Evolutionary conservation across 345 rosid genomes (phyloP).

Genomic region (Adansonia digitata): DNA sequence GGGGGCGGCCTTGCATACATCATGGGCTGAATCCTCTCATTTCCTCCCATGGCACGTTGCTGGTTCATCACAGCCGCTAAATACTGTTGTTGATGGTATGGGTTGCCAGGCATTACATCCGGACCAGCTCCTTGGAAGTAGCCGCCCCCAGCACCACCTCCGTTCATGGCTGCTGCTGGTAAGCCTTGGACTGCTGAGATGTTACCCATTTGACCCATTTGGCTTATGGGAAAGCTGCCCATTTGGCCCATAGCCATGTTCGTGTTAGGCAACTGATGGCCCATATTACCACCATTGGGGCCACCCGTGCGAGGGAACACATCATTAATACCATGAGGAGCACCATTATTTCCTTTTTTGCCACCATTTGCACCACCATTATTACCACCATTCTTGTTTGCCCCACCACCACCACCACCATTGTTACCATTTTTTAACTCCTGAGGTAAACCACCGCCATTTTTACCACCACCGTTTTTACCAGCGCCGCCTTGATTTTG

Average conservation of each 20-base stretch:
- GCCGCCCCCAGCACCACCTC: slow-evolving; percentile 40
- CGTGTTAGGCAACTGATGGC: slow-evolving; percentile 25
- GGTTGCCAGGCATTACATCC: slow-evolving; percentile 65
- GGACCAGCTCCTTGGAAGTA: slow-evolving; percentile 67
- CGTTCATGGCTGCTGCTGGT: slow-evolving; percentile 51
- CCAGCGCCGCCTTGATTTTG: slow-evolving; percentile 45
- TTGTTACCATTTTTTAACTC: slow-evolving; percentile 16
- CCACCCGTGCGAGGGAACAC: slow-evolving; percentile 44
- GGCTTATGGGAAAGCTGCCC: slow-evolving; percentile 37
- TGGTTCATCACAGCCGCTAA: slow-evolving; percentile 82
- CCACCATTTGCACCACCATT: slow-evolving; percentile 37
- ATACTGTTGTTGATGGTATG: slow-evolving; percentile 55
- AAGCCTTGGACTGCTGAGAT: slow-evolving; percentile 75
- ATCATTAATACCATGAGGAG: slow-evolving; percentile 30
- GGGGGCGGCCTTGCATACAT: slow-evolving; percentile 88
- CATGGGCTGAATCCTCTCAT: slow-evolving; percentile 86
- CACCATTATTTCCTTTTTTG: slow-evolving; percentile 43
- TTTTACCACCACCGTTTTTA: slow-evolving; percentile 42
- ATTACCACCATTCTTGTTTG: slow-evolving; percentile 27
- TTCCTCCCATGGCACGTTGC: slow-evolving; percentile 79
- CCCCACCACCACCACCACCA: slow-evolving; percentile 36
- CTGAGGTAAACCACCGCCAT: slow-evolving; percentile 26
- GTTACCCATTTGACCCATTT: slow-evolving; percentile 24
- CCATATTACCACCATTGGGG: slow-evolving; percentile 32
- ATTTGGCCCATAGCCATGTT: slow-evolving; percentile 43